Conservation (phyloP, 2,329 filamentous ascomycete species). For the Hymenoscyphus salicellus region DNA sequence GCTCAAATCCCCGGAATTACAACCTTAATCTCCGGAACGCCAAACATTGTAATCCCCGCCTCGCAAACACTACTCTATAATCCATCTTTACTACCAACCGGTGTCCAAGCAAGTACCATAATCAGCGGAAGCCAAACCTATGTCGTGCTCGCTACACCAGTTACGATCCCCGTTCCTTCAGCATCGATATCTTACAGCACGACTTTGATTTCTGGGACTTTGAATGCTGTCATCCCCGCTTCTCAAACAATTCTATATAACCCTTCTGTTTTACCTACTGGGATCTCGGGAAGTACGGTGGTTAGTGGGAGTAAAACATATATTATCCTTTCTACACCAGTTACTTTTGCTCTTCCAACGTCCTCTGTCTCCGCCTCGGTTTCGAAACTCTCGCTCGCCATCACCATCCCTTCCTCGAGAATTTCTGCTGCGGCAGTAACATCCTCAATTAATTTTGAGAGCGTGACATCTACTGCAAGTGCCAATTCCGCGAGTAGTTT, state of each 20-base stretch:
- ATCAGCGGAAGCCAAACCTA: not conserved
- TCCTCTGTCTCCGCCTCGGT: not conserved
- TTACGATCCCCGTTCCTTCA: not conserved
- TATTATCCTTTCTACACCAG: not conserved
- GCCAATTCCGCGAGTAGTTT: not conserved
- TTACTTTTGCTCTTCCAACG: not conserved
- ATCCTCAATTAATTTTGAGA: not conserved
- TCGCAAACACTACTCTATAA: not conserved
- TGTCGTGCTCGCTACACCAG: not conserved
- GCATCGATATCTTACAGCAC: not conserved
- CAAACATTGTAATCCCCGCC: not conserved
- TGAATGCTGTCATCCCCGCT: not conserved
- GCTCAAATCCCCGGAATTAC: not conserved
- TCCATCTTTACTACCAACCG: not conserved
- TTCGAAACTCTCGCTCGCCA: not conserved
- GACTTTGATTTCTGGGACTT: not conserved
- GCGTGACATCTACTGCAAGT: not conserved
- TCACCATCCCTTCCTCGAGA: not conserved
- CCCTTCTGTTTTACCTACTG: not conserved
- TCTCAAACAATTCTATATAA: not conserved
- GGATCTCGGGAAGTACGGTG: not conserved
- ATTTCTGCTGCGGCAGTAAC: not conserved
- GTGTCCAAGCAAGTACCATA: not conserved
- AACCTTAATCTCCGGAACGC: not conserved
- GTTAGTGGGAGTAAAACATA: conserved; percentile 2